Evolutionary conservation across 495 filamentous ascomycete genomes (phyloP).

Genomic region (Xylona heveae): DNA sequence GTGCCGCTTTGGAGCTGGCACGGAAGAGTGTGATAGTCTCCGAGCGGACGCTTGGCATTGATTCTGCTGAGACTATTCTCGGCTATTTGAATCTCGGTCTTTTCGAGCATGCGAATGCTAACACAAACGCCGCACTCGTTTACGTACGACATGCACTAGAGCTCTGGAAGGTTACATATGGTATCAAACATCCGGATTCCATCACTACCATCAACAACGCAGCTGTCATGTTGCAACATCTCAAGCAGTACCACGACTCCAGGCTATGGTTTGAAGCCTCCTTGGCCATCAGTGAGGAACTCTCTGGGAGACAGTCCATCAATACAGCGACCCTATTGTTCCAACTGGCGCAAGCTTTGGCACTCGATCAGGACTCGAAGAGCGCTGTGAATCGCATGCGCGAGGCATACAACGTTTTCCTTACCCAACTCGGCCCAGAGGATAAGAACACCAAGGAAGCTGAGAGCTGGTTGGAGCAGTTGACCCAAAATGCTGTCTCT

Average conservation of each 20-base stretch:
- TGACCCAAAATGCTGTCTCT: conserved; percentile 83
- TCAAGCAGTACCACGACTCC: conserved; percentile 82
- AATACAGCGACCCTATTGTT: conserved; percentile 92
- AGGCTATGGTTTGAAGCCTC: conserved; percentile 93
- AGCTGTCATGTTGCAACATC: conserved; percentile 89
- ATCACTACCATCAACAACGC: conserved; percentile 99
- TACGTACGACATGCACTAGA: conserved; percentile 87
- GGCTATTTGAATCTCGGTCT: conserved; percentile 88
- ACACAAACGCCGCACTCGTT: conserved; percentile 59
- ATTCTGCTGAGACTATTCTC: conserved; percentile 81
- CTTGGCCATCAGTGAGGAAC: conserved; percentile 61
- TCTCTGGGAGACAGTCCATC: conserved; percentile 71
- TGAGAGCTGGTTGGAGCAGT: conserved; percentile 84
- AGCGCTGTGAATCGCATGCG: conserved; percentile 78
- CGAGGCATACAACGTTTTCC: conserved; percentile 90
- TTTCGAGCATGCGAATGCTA: conserved; percentile 82
- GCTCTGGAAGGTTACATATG: conserved; percentile 94
- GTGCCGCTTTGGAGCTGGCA: conserved; percentile 80
- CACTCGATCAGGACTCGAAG: conserved; percentile 81
- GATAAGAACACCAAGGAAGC: conserved; percentile 93
- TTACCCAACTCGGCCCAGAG: conserved; percentile 55
- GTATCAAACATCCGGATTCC: conserved; percentile 79
- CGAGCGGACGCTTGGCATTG: conserved; percentile 83
- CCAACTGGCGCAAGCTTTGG: conserved; percentile 88
- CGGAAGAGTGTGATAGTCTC: conserved; percentile 92